Conservation (phyloP, 1,284 basidiomycete genomes). For the Cutaneotrichosporon cavernicola region DNA sequence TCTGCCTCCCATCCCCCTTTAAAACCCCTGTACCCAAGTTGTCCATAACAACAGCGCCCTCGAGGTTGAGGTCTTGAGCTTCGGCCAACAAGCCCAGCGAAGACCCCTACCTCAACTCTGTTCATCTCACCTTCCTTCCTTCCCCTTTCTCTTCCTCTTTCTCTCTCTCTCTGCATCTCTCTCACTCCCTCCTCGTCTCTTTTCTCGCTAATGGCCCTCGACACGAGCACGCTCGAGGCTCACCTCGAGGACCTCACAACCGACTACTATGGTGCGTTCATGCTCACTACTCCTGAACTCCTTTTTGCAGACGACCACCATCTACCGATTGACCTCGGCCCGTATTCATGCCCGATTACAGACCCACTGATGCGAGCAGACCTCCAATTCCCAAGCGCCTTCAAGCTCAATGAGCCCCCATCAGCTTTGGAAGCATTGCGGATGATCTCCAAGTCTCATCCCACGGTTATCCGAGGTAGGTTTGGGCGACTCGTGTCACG, state of each 20-base stretch:
- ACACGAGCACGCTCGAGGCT: slow-evolving; percentile 12
- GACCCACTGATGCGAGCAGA: slow-evolving; percentile 25
- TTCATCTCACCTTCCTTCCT: not conserved
- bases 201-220: slow-evolving; percentile 8
- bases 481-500: not conserved
- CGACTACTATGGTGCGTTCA: slow-evolving; percentile 25
- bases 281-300: not conserved
- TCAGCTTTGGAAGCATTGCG: slow-evolving; percentile 70
- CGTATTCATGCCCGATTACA: not conserved
- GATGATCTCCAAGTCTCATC: slow-evolving; percentile 70
- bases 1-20: no score
- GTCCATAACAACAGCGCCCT: not conserved
- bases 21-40: no score
- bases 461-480: slow-evolving; percentile 70
- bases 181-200: not conserved
- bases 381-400: slow-evolving; percentile 43
- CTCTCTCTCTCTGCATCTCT: not conserved
- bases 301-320: not conserved
- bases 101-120: not conserved
- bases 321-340: not conserved
- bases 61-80: not conserved
- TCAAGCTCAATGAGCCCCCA: slow-evolving; percentile 62
- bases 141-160: not conserved
- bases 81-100: not conserved
- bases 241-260: slow-evolving; percentile 18